Conservation (phyloP, 148 eudicot genomes). For the Selenicereus undatus region DNA sequence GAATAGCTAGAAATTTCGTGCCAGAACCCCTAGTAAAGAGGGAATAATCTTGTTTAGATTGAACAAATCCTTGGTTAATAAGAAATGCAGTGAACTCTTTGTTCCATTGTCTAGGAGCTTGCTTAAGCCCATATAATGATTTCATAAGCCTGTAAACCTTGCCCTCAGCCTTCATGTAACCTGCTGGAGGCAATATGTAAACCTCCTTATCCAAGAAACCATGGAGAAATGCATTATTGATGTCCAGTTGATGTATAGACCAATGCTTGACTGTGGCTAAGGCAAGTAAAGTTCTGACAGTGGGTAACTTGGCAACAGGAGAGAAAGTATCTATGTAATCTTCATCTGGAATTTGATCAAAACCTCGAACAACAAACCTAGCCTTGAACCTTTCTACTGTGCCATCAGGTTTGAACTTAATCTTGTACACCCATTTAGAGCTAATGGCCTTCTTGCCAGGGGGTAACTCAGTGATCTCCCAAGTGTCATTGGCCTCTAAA, state of each 20-base stretch:
- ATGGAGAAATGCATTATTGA: not conserved
- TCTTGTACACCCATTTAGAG: not conserved
- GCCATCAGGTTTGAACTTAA: not conserved
- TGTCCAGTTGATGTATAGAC: not conserved
- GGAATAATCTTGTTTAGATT: constrained; percentile 5
- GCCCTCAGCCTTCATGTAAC: not conserved
- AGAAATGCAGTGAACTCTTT: too few relatives aligned
- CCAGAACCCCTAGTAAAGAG: not conserved
- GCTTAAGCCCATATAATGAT: too few relatives aligned
- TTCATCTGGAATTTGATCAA: not conserved
- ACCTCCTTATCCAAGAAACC: not conserved
- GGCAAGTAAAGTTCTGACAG: not conserved
- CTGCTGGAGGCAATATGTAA: not conserved
- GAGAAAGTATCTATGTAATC: not conserved
- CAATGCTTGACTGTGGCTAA: not conserved
- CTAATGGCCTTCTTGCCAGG: not conserved
- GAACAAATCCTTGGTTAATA: not conserved
- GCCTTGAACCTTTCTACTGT: not conserved
- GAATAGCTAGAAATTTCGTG: not conserved
- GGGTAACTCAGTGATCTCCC: not conserved
- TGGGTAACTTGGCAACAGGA: not conserved
- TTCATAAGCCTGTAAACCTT: too few relatives aligned
- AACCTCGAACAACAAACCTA: not conserved
- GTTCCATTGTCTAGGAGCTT: too few relatives aligned
- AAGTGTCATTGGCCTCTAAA: not conserved